A percentile compares a stretch with the other conserved stretches of the same genome.
These are phyloP conservation scores for Candida namnaoensis DNA, from an alignment of 805 yeast genomes.

Conservation along the genomic window DNA sequence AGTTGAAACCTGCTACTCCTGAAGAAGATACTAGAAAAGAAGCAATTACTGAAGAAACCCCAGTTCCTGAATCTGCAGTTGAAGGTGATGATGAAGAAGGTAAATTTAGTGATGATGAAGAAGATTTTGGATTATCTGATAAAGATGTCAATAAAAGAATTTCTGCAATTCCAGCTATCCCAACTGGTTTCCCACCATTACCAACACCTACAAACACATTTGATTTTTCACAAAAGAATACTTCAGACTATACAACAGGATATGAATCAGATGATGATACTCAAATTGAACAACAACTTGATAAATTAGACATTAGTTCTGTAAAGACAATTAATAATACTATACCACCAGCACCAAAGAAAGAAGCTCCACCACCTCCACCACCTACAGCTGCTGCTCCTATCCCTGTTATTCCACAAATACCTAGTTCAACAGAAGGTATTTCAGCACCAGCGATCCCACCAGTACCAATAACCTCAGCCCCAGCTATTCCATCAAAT, in stretches of 20 bases:
- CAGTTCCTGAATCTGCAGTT: slow-evolving; percentile 15
- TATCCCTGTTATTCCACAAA: background rate
- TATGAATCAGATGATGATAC: slow-evolving; percentile 65
- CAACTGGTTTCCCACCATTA: too few species aligned
- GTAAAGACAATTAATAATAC: background rate
- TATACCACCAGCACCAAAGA: slow-evolving; percentile 10
- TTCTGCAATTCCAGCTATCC: slow-evolving; percentile 1
- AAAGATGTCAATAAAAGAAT: slow-evolving; percentile 1
- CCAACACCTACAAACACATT: background rate
- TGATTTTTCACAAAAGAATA: slow-evolving; percentile 6
- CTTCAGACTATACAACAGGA: slow-evolving; percentile 38
- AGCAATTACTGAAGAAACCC: background rate
- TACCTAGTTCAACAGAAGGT: too few species aligned
- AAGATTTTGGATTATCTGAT: slow-evolving; percentile 11
- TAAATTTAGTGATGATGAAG: slow-evolving; percentile 16
- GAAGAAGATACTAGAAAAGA: slow-evolving; percentile 1
- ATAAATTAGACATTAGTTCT: background rate
- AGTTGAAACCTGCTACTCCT: slow-evolving; percentile 6
- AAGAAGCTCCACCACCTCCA: slow-evolving; percentile 12
- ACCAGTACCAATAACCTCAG: background rate
- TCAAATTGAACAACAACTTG: slow-evolving; percentile 9
- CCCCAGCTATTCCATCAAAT: slow-evolving; percentile 4
- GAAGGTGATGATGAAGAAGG: slow-evolving; percentile 23
- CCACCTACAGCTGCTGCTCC: slow-evolving; percentile 10
- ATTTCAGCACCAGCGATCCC: background rate